These are phyloP conservation scores for Myrica gale DNA, from an alignment of 306 rosid species.

Conservation along the genomic window DNA sequence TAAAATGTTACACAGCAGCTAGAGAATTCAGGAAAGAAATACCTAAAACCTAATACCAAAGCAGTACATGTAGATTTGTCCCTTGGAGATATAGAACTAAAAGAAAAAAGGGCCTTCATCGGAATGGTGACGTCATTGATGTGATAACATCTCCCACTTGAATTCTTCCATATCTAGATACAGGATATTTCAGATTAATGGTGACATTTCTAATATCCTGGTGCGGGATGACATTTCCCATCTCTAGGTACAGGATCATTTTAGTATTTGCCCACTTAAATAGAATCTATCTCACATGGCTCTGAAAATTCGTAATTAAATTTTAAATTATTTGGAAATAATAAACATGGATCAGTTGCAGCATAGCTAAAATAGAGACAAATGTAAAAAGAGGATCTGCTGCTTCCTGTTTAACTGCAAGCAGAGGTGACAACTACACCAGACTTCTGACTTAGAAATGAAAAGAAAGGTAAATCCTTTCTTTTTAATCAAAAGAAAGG, in stretches of 20 bases:
- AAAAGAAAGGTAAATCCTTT: not conserved
- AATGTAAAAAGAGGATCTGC: not conserved
- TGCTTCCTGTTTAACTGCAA: not conserved
- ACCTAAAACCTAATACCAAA: not conserved
- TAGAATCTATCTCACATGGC: not conserved
- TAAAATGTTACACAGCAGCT: not conserved
- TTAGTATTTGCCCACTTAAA: not conserved
- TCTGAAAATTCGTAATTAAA: slow-evolving; percentile 1
- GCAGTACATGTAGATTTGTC: not conserved
- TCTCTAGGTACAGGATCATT: not conserved
- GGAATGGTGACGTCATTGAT: not conserved
- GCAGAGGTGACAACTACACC: slow-evolving; percentile 1
- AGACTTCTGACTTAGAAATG: not conserved
- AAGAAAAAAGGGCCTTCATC: not conserved
- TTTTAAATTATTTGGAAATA: slow-evolving; percentile 18
- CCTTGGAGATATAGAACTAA: not conserved
- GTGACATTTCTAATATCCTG: not conserved
- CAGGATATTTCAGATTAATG: not conserved
- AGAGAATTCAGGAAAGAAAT: not conserved
- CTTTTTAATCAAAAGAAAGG: not conserved
- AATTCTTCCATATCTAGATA: not conserved
- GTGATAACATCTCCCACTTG: not conserved
- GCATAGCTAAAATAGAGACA: not conserved
- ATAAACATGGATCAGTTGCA: not conserved
- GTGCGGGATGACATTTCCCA: not conserved